These are phyloP conservation scores for Ramaria sp. DNA, from an alignment of 768 basidiomycete genomes.

Conservation along the genomic window DNA sequence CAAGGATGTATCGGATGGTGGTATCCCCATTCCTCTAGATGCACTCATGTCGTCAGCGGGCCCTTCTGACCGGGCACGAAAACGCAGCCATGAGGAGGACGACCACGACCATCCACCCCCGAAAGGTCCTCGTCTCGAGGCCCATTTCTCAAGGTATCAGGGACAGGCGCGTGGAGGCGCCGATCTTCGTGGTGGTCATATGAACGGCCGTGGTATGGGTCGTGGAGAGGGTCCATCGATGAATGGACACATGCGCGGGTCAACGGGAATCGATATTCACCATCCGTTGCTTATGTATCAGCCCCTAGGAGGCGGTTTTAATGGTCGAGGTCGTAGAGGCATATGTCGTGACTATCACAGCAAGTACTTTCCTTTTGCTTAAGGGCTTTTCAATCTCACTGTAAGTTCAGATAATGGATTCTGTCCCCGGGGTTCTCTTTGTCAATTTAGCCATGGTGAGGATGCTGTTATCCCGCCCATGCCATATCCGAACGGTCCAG, in stretches of 20 bases:
- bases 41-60: constrained; percentile 36
- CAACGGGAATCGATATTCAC: constrained; percentile 17
- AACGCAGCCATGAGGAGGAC: constrained; percentile 54
- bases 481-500: constrained; percentile 21
- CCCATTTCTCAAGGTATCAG: constrained; percentile 51
- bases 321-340: constrained; percentile 30
- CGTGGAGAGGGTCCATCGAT: constrained; percentile 21
- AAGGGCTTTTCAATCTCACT: constrained; percentile 4
- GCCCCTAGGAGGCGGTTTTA: neutral
- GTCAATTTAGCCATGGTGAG: constrained; percentile 89
- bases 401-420: constrained; percentile 71
- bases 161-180: neutral
- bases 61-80: constrained; percentile 45
- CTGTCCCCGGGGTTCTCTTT: constrained; percentile 78
- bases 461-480: constrained; percentile 69
- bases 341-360: constrained; percentile 91
- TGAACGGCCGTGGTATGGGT: constrained; percentile 29
- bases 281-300: constrained; percentile 12
- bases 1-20: constrained; percentile 27
- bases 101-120: constrained; percentile 48
- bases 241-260: constrained; percentile 17
- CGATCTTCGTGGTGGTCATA: constrained; percentile 10
- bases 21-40: constrained; percentile 76
- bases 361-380: constrained; percentile 29
- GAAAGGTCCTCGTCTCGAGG: constrained; percentile 68